Evolutionary conservation across 768 basidiomycete genomes (phyloP), one percentile per base, ranked within the genome.

Genomic region (Goffeauzyma gilvescens): DNA sequence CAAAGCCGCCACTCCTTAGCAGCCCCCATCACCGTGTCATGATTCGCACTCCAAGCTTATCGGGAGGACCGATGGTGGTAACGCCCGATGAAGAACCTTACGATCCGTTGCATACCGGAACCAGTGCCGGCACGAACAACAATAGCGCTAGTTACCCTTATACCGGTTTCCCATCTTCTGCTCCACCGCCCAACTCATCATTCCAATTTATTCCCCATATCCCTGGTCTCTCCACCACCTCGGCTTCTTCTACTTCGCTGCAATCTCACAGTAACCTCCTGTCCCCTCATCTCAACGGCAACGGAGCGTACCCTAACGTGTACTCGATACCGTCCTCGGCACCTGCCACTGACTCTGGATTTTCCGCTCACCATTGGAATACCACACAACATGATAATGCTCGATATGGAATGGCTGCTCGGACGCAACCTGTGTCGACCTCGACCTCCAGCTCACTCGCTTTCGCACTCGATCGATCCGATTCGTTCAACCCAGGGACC

Each of bases 181-280:
- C n/a, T n/a, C n/a, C n/a, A n/a, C n/a, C n/a, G n/a, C n/a, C n/a
- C n/a, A n/a, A n/a, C n/a, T n/a, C n/a, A n/a, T n/a, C n/a, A n/a
- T n/a, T n/a, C n/a, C n/a, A n/a, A n/a, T n/a, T n/a, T n/a, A n/a
- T n/a, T n/a, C n/a, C n/a, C n/a, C n/a, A n/a, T n/a, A n/a, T n/a
- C n/a, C n/a, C n/a, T n/a, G 2, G 54, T 53, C 5, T 49, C 55
- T 14, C 49, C 50, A 9, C 47, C 55, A 6, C 28, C 41, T 22
- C 44, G 45, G 14, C 38, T 53, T 15, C 58, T 52, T 3, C 32
- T 32, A 14, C 50, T 51, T 14, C 46, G 54, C 25, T 27, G 52
- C 58, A 7, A 48, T 58, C 37, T 3, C 13, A 21, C 12, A 18
- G 22, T 3, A 18, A n/a, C 14, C 14, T 13, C 4, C 23, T 24